Evolutionary conservation across 805 yeast species (phyloP).

Genomic region (Metschnikowia lachancei): DNA sequence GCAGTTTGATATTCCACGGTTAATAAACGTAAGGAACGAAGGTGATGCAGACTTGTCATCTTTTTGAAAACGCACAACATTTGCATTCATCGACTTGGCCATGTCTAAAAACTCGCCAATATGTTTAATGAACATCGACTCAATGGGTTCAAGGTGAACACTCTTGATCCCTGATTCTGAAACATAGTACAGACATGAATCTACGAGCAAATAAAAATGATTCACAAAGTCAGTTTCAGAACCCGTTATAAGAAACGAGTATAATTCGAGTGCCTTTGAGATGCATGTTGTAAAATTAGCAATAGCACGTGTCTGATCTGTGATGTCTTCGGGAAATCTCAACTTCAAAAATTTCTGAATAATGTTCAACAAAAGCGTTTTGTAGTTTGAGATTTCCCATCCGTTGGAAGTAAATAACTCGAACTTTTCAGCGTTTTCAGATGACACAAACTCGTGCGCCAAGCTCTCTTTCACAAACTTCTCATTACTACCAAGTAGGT

Average conservation of each 20-base stretch:
- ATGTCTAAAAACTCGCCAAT: conserved; percentile 30
- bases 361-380: conserved; percentile 49
- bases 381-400: conserved; percentile 60
- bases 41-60: conserved; percentile 28
- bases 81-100: conserved; percentile 29
- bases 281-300: conserved; percentile 29
- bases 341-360: conserved; percentile 46
- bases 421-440: conserved; percentile 45
- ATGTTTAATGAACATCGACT: conserved; percentile 27
- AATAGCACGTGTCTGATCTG: conserved; percentile 20
- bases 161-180: conserved; percentile 9
- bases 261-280: conserved; percentile 43
- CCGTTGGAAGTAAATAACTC: conserved; percentile 40
- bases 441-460: conserved; percentile 56
- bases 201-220: conserved; percentile 42
- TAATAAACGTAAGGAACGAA: conserved; percentile 43
- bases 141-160: conserved; percentile 28
- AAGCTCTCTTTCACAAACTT: conserved; percentile 47
- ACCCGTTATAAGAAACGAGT: conserved; percentile 48
- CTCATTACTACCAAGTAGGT: conserved; percentile 49
- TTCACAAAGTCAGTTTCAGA: conserved; percentile 51
- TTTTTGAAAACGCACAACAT: conserved; percentile 30
- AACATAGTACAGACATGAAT: conserved; percentile 29
- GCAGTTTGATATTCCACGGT: conserved; percentile 47
- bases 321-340: conserved; percentile 19